A percentile compares a stretch with the other conserved stretches of the same genome.
Evolutionary conservation across 106 monocot species (phyloP).

Genomic region (Dioscorea alata): DNA sequence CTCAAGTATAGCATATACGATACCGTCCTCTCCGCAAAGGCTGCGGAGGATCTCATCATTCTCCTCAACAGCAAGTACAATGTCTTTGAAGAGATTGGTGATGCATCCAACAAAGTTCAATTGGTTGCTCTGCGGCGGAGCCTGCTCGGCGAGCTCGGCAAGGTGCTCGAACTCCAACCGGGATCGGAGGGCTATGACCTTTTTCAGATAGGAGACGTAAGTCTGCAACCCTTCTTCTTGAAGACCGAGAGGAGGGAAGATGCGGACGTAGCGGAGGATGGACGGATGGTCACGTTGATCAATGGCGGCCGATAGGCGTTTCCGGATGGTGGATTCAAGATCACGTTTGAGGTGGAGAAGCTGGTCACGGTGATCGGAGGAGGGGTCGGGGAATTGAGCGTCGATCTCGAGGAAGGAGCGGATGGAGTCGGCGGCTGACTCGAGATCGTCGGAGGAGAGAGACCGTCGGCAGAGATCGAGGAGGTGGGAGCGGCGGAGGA

Average conservation of each 20-base stretch:
- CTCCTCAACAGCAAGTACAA: conserved; percentile 93
- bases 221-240: conserved; percentile 83
- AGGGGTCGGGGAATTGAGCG: conserved; percentile 32
- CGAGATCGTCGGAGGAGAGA: conserved; percentile 52
- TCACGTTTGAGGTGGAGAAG: conserved; percentile 59
- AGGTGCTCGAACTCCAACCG: conserved; percentile 84
- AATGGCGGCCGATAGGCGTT: conserved; percentile 48
- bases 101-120: conserved; percentile 68
- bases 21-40: conserved; percentile 85
- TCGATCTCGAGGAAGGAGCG: conserved; percentile 76
- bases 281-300: conserved; percentile 62
- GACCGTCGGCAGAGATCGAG: conserved; percentile 52
- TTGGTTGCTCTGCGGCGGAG: conserved; percentile 18
- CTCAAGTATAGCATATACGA: conserved; percentile 80
- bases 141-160: conserved; percentile 38
- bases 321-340: conserved; percentile 52
- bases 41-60: conserved; percentile 71
- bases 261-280: conserved; percentile 66
- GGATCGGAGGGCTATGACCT: conserved; percentile 63
- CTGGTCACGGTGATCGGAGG: conserved; percentile 61
- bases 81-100: conserved; percentile 87
- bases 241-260: conserved; percentile 67
- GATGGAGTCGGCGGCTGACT: conserved; percentile 50
- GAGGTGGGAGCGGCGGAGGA: conserved; percentile 48
- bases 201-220: conserved; percentile 76